These are phyloP conservation scores for Nothophoma quercina DNA, from an alignment of 2,329 filamentous ascomycete species.

Conservation along the genomic window DNA sequence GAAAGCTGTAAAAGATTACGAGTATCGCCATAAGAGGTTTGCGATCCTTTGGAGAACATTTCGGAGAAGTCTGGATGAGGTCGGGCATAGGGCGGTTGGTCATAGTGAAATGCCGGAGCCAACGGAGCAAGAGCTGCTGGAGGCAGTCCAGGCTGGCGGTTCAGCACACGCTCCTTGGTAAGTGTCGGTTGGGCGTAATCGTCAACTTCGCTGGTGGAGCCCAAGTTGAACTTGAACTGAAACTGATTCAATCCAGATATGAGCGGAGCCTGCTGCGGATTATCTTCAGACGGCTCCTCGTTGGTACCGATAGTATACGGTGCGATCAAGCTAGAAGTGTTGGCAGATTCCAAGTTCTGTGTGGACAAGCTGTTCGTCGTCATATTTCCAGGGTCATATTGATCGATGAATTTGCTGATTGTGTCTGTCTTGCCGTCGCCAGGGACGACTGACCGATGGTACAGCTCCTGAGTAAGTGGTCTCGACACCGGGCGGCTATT, in stretches of 20 bases:
- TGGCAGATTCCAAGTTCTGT: not conserved
- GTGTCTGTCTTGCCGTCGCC: slow-evolving; percentile 40
- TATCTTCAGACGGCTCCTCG: not conserved
- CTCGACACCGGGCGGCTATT: slow-evolving; percentile 21
- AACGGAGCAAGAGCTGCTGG: slow-evolving; percentile 36
- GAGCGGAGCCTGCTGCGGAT: not conserved
- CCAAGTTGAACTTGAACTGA: slow-evolving; percentile 38
- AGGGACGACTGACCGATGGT: slow-evolving; percentile 19
- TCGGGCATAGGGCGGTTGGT: slow-evolving; percentile 13
- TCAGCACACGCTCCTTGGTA: slow-evolving; percentile 16
- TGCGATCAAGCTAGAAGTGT: slow-evolving; percentile 1
- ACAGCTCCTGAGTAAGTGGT: slow-evolving; percentile 21
- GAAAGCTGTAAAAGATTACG: slow-evolving; percentile 39
- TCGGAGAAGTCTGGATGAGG: slow-evolving; percentile 27
- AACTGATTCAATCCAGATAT: slow-evolving; percentile 33
- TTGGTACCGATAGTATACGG: slow-evolving; percentile 1
- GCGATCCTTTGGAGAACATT: slow-evolving; percentile 35
- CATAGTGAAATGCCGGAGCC: slow-evolving; percentile 37
- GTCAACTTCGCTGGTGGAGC: not conserved
- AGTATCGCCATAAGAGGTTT: slow-evolving; percentile 48
- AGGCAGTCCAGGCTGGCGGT: slow-evolving; percentile 28
- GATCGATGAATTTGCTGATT: slow-evolving; percentile 43
- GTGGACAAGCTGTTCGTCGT: slow-evolving; percentile 11
- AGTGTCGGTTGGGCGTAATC: not conserved
- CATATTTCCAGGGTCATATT: slow-evolving; percentile 28